Base-by-base conservation (phyloP, 2,329 filamentous ascomycete genomes). In the Zymoseptoria brevis region DNA sequence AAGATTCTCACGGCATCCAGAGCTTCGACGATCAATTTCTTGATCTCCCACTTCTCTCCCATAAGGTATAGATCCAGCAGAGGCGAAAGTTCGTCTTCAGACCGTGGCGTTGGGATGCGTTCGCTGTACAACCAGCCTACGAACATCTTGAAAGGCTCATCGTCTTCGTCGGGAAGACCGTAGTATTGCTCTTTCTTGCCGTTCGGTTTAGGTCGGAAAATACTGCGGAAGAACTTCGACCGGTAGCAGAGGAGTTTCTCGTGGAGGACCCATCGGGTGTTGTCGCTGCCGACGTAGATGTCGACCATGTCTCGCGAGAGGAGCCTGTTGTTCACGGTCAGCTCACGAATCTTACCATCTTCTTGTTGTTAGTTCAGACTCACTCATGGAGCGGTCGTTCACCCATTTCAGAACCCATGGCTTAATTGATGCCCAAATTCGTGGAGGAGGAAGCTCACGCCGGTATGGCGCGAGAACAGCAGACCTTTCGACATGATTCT, bases 41-140 rank as follows among this genome's bases (percentile, higher is more conserved):
- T 71, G 60, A 81, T 81, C 62, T 77, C 72, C 72, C 80, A 79
- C 62, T 80, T 81, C 70, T 81, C 77, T 30, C 76, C 75, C 74
- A 82, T 79, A 52, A 82, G 75, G 69, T 82, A 82, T 35, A 83
- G 73, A 58, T 82, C 80, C 64, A 81, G 78, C n/a, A 81, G 72
- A 0, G 73, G 68, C 16, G 74, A 75, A 3, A 83, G 73, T 59
- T 82, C 80, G 41, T 77, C 74, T 68, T 83, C 80, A 59, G 79
- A 75, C 57, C 74, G 73, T 1, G 80, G 78, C 0, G 75, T 69
- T 5, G 75, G 77, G n/a, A 82, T 71, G 9, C 73, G 71, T 57
- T 74, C 74, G 24, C 72, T 74, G 74, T 82, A 83, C 16, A 84
- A 76, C 81, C 81, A 79, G 59, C 77, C 76, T 56, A 82, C 78